phyloP scores from a whole-genome alignment of 2,329 filamentous ascomycete species.

The Phaeosphaeria sp. region DNA sequence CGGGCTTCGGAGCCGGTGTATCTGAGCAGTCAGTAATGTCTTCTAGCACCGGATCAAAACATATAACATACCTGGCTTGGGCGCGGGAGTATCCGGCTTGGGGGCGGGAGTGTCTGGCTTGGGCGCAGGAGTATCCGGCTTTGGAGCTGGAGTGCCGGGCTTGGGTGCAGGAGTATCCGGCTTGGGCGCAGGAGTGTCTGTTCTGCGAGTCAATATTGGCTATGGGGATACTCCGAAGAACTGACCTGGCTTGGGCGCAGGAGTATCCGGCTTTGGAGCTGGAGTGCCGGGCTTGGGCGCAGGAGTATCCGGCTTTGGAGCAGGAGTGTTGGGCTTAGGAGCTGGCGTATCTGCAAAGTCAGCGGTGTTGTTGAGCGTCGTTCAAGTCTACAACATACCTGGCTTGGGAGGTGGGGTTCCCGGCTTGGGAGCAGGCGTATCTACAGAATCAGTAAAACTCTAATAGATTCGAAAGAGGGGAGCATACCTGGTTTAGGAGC shows the following conservation, averaged over 20 bases:
- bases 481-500: not conserved
- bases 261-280: not conserved
- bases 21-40: too few species aligned
- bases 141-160: not conserved
- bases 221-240: too few species aligned
- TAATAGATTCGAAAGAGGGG: not conserved
- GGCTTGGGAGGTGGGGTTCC: not conserved
- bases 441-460: not conserved
- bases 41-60: too few species aligned
- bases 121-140: too few species aligned
- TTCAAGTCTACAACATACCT: not conserved
- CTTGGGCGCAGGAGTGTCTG: too few species aligned
- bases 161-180: too few species aligned
- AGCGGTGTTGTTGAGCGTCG: not conserved
- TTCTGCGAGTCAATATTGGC: too few species aligned
- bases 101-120: not conserved
- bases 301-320: too few species aligned
- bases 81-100: not conserved
- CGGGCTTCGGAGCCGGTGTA: too few species aligned
- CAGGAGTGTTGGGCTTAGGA: not conserved
- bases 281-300: too few species aligned
- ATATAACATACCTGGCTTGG: too few species aligned
- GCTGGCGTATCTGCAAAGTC: not conserved
- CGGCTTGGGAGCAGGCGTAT: not conserved
- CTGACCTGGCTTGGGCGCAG: not conserved